phyloP scores from a whole-genome alignment of 2,329 filamentous ascomycete species.

The Neoscytalidium dimidiatum region DNA sequence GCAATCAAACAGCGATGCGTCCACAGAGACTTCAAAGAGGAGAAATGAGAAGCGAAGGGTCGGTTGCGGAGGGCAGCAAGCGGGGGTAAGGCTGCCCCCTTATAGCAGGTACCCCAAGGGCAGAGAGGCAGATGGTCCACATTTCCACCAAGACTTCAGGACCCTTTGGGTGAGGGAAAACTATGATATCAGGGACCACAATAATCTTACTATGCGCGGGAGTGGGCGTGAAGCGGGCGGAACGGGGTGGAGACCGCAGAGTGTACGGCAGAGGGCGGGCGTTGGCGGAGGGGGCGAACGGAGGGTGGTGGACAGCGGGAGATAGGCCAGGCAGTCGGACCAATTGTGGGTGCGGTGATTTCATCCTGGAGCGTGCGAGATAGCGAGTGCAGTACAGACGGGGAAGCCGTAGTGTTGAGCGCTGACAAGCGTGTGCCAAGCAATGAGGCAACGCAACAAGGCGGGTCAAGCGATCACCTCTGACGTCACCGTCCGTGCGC shows the following conservation, averaged over 20 bases:
- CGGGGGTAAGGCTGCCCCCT: neutral
- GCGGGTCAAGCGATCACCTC: slow-evolving; percentile 1
- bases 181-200: slow-evolving; percentile 19
- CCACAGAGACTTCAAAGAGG: too few species aligned
- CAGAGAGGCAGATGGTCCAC: neutral
- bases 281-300: neutral
- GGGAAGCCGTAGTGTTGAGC: neutral
- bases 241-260: neutral
- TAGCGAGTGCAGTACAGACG: neutral
- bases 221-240: neutral
- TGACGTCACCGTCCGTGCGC: slow-evolving; percentile 15
- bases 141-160: slow-evolving; percentile 1
- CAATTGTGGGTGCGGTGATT: slow-evolving; percentile 18
- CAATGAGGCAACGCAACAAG: neutral
- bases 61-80: neutral
- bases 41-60: neutral
- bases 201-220: neutral
- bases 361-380: slow-evolving; percentile 18
- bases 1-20: too few species aligned
- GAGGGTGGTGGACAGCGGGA: neutral
- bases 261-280: neutral
- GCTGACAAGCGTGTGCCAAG: neutral
- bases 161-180: slow-evolving; percentile 2
- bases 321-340: slow-evolving; percentile 2
- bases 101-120: slow-evolving; percentile 7